Conservation (phyloP, 2,329 filamentous ascomycete genomes). For the Trichoderma aggressivum region DNA sequence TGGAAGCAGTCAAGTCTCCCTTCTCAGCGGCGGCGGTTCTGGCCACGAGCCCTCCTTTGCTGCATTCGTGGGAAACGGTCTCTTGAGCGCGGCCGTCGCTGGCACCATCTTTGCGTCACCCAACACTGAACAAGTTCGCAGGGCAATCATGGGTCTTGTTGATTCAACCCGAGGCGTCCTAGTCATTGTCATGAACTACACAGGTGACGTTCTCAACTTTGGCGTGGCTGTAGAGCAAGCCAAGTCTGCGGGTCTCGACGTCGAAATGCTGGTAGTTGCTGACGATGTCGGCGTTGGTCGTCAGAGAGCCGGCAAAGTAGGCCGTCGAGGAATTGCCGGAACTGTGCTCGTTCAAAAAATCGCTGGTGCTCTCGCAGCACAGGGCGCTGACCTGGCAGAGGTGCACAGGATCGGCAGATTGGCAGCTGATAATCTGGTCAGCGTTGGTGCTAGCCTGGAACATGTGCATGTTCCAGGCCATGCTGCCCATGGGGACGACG, state of each 20-base stretch:
- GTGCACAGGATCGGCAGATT: neutral
- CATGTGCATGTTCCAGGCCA: neutral
- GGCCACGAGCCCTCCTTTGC: neutral
- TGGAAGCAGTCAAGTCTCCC: neutral
- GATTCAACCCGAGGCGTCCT: neutral
- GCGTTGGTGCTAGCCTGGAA: neutral
- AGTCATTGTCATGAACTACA: neutral
- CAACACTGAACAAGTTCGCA: neutral
- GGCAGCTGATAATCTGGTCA: neutral
- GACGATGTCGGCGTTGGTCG: neutral
- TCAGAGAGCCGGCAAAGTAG: neutral
- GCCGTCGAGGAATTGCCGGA: neutral
- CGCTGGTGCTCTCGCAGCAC: neutral
- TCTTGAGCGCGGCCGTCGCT: neutral
- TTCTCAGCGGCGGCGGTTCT: neutral
- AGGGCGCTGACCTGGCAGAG: neutral
- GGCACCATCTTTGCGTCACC: neutral
- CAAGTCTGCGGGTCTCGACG: neutral
- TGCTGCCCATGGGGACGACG: neutral
- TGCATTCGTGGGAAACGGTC: neutral
- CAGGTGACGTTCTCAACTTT: neutral
- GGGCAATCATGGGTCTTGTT: neutral
- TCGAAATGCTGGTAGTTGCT: neutral
- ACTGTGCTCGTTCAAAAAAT: neutral
- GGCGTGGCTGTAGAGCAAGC: neutral